A percentile compares a stretch with the other conserved stretches of the same genome.
Conservation (phyloP, 805 yeast genomes). For the Nakazawaea populi region DNA sequence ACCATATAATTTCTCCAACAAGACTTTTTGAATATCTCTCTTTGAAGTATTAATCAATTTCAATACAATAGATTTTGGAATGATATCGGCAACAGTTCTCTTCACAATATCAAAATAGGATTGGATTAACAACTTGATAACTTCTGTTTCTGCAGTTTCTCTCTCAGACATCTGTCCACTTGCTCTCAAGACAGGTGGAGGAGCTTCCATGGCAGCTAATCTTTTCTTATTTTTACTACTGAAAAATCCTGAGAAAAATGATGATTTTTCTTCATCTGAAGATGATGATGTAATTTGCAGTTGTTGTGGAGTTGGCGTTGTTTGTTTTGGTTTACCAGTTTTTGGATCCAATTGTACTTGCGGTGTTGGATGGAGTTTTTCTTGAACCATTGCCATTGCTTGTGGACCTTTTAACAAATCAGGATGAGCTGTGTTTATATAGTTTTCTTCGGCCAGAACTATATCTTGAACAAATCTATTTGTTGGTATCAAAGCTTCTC, state of each 20-base stretch:
- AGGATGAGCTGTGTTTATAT: constrained; percentile 96
- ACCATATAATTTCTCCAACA: constrained; percentile 81
- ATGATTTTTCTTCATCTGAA: constrained; percentile 46
- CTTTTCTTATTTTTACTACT: constrained; percentile 89
- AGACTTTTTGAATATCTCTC: constrained; percentile 83
- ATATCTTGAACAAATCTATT: constrained; percentile 79
- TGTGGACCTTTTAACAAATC: constrained; percentile 92
- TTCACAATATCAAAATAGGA: constrained; percentile 91
- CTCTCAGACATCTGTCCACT: constrained; percentile 90
- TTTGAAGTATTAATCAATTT: constrained; percentile 82
- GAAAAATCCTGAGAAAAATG: constrained; percentile 95
- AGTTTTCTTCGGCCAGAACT: constrained; percentile 82
- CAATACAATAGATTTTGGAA: constrained; percentile 94
- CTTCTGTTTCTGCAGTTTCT: constrained; percentile 95
- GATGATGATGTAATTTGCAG: constrained; percentile 23
- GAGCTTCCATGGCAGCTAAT: constrained; percentile 94
- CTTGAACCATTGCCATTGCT: constrained; percentile 91
- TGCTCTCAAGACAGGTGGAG: constrained; percentile 92
- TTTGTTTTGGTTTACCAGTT: constrained; percentile 69
- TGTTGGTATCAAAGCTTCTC: constrained; percentile 79
- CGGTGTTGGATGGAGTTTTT: constrained; percentile 70
- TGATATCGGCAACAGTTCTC: constrained; percentile 86
- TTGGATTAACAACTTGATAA: constrained; percentile 83
- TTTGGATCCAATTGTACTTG: constrained; percentile 82
- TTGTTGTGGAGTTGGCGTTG: constrained; percentile 20